Percentiles rank a stretch among this genome's conserved stretches.
Conservation (phyloP, 352 stramenopile genomes). For the Phytophthora tentaculata region DNA sequence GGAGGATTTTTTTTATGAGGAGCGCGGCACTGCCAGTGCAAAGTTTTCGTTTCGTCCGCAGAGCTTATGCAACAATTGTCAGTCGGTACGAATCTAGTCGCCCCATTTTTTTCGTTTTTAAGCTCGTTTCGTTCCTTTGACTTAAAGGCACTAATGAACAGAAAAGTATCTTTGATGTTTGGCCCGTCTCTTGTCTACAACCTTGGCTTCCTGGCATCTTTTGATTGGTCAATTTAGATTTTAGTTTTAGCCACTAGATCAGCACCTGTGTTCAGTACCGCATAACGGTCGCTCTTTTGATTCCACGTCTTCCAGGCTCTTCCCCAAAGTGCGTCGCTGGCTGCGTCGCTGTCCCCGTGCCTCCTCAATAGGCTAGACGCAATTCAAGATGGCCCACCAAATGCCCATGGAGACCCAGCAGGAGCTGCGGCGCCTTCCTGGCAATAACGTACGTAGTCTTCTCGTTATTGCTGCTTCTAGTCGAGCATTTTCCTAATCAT, state of each 20-base stretch:
- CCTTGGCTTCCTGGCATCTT: constrained; percentile 34
- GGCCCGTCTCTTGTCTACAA: constrained; percentile 10
- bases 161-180: constrained; percentile 24
- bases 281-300: constrained; percentile 18
- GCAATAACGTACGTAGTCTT: constrained; percentile 76
- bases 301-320: constrained; percentile 19
- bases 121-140: no score
- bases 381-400: constrained; percentile 63
- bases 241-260: constrained; percentile 28
- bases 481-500: neutral
- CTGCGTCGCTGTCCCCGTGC: neutral
- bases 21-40: no score
- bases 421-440: constrained; percentile 79
- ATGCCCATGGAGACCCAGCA: constrained; percentile 88
- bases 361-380: constrained; percentile 21
- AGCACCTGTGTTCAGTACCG: constrained; percentile 16
- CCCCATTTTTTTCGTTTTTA: no score
- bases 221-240: constrained; percentile 35
- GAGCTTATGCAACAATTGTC: no score
- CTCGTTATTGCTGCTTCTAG: neutral
- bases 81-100: no score
- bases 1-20: no score
- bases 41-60: no score
- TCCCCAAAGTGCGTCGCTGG: constrained; percentile 17
- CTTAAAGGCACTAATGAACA: no score